Base-by-base conservation (phyloP, 139 green algal species). In the Penium margaritaceum region DNA sequence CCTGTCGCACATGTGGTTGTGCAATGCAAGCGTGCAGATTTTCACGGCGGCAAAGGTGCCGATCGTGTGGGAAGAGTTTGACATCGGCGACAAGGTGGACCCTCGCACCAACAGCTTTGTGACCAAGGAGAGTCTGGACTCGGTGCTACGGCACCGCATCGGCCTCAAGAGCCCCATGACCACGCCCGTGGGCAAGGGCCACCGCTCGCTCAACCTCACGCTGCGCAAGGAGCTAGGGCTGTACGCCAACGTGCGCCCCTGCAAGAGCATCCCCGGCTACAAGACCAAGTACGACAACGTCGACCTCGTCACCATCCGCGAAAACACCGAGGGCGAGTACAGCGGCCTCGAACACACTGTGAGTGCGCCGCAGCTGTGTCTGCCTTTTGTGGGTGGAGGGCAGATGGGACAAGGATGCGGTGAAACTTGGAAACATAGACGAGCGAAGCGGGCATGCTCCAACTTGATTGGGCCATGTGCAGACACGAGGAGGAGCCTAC, bases 311-410 rank as follows among this genome's bases (percentile, higher is more conserved):
- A 97, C 92, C 4, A 95, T 97, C 72, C 84, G 92, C 54, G 92
- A 97, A 81, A 97, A 97, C 86, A 97, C 92, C 0, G 92, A 97
- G 87, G 92, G 92, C 15, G 92, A 97, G 85, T 97, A 97, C 87
- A 89, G 75, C 15, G 92, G 92, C 0, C 82, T 97, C 70, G 92
- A 97, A 82, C 92, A 97, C 79, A 89, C 95, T 83, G 90, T 96
- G 33, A 36, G 63, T n/a, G n/a, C n/a, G n/a, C n/a, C n/a, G n/a
- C n/a, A n/a, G n/a, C n/a, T n/a, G n/a, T n/a, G n/a, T n/a, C n/a
- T n/a, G n/a, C n/a, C n/a, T n/a, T n/a, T n/a, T n/a, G n/a, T n/a
- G n/a, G n/a, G n/a, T n/a, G n/a, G n/a, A n/a, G n/a, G n/a, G n/a
- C n/a, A n/a, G n/a, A n/a, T n/a, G n/a, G n/a, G n/a, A n/a, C n/a